These are phyloP conservation scores for Aotearoamyces nothofagi DNA, from an alignment of 2,329 filamentous ascomycete genomes.

Conservation along the genomic window DNA sequence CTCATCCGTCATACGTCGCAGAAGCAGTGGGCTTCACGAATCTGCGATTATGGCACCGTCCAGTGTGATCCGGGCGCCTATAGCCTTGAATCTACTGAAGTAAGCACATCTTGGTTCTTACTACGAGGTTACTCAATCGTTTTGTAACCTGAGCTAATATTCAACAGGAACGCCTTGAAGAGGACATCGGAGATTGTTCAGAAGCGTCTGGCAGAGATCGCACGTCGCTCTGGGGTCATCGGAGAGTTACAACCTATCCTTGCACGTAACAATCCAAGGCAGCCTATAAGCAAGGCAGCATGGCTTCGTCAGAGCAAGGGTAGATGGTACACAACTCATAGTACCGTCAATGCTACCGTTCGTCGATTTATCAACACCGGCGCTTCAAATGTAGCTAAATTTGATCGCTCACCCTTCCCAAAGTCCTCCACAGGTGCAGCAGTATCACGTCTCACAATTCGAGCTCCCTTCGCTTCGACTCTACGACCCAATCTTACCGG, in stretches of 20 bases:
- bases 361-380: constrained; percentile 21
- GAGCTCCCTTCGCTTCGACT: constrained; percentile 75
- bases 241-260: constrained; percentile 47
- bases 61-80: constrained; percentile 17
- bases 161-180: constrained; percentile 31
- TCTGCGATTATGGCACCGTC: constrained; percentile 15
- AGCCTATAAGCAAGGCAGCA: constrained; percentile 40
- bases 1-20: no score
- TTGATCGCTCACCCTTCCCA: constrained; percentile 35
- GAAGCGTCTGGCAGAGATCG: no score
- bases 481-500: constrained; percentile 87
- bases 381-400: constrained; percentile 21
- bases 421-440: constrained; percentile 38
- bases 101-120: constrained; percentile 12
- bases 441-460: constrained; percentile 49
- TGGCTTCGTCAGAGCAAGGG: constrained; percentile 48
- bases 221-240: no score
- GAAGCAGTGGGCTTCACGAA: no score
- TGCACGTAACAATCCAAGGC: constrained; percentile 36
- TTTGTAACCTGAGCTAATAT: no score
- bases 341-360: constrained; percentile 33
- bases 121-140: no score
- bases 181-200: constrained; percentile 28
- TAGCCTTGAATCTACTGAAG: constrained; percentile 18
- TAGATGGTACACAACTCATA: constrained; percentile 44